These are phyloP conservation scores for Epicoccum sorghinum DNA, from an alignment of 2,329 filamentous ascomycete species.

Conservation along the genomic window DNA sequence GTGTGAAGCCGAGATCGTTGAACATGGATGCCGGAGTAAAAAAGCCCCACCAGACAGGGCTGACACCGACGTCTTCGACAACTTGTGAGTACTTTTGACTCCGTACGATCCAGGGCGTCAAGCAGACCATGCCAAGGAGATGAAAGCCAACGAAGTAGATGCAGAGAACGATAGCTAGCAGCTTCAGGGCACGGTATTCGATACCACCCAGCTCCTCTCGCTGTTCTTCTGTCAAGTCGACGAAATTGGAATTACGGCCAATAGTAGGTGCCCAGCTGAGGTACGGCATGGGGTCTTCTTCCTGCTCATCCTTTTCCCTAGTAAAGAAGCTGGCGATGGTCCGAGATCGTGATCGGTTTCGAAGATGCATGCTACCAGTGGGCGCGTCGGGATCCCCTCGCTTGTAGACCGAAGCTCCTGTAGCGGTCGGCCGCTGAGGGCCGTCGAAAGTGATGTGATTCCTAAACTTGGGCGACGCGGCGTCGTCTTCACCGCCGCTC, in stretches of 20 bases:
- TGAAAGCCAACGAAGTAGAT: slow-evolving; percentile 85
- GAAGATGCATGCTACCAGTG: slow-evolving; percentile 25
- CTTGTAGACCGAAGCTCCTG: slow-evolving; percentile 40
- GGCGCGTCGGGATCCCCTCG: slow-evolving; percentile 22
- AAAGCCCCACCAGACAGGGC: slow-evolving; percentile 86
- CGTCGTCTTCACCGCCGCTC: slow-evolving; percentile 39
- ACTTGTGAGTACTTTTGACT: slow-evolving; percentile 64
- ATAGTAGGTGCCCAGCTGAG: slow-evolving; percentile 93
- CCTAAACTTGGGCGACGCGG: slow-evolving; percentile 49
- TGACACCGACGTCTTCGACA: slow-evolving; percentile 67
- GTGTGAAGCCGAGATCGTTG: slow-evolving; percentile 91
- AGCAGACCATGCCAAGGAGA: slow-evolving; percentile 72
- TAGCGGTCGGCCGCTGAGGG: slow-evolving; percentile 53
- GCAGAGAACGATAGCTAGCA: slow-evolving; percentile 77
- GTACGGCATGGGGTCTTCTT: slow-evolving; percentile 73
- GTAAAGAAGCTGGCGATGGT: slow-evolving; percentile 67
- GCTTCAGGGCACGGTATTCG: slow-evolving; percentile 91
- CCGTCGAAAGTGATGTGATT: slow-evolving; percentile 72
- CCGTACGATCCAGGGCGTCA: slow-evolving; percentile 81
- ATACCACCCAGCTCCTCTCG: slow-evolving; percentile 95
- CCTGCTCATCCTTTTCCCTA: slow-evolving; percentile 60
- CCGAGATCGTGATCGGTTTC: slow-evolving; percentile 49
- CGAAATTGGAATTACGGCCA: slow-evolving; percentile 89
- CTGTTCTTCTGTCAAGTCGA: slow-evolving; percentile 86
- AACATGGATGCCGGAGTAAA: slow-evolving; percentile 89